Evolutionary conservation across 495 filamentous ascomycete genomes (phyloP).

Genomic region (Lentithecium fluviatile): DNA sequence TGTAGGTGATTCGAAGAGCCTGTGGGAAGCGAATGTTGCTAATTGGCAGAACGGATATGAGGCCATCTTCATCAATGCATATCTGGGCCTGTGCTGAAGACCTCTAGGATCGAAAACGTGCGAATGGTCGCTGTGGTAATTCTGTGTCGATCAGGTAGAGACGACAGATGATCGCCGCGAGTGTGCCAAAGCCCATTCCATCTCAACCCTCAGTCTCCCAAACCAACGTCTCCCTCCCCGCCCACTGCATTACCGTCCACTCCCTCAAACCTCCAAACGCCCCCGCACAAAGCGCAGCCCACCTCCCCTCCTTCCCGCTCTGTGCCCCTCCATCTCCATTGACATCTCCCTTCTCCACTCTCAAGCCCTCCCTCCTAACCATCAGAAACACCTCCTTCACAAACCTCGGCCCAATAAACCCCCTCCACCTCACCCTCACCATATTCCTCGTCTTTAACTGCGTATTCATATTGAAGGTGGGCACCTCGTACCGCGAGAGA

Average conservation of each 20-base stretch:
- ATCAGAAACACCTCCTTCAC: slow-evolving; percentile 35
- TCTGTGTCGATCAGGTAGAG: no score
- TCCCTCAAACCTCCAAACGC: slow-evolving; percentile 33
- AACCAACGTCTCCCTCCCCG: slow-evolving; percentile 24
- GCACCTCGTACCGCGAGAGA: slow-evolving; percentile 75
- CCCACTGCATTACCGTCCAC: slow-evolving; percentile 29
- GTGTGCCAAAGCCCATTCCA: background rate
- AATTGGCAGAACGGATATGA: no score
- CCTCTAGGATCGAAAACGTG: no score
- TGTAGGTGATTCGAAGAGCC: no score
- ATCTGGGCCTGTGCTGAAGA: no score
- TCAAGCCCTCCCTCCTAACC: slow-evolving; percentile 26
- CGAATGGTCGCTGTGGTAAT: no score
- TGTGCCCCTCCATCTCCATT: slow-evolving; percentile 24
- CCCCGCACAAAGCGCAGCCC: slow-evolving; percentile 39
- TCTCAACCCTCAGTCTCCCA: slow-evolving; percentile 29
- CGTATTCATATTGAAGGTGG: slow-evolving; percentile 39
- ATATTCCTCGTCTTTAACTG: slow-evolving; percentile 19
- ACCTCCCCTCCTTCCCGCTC: slow-evolving; percentile 27
- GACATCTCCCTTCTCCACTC: slow-evolving; percentile 10
- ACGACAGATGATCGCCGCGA: no score
- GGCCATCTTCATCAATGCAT: no score
- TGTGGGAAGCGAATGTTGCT: no score
- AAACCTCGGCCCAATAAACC: slow-evolving; percentile 39
- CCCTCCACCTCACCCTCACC: slow-evolving; percentile 39